Evolutionary conservation across 345 rosid genomes (phyloP).

Genomic region (Lepidium africanum): DNA sequence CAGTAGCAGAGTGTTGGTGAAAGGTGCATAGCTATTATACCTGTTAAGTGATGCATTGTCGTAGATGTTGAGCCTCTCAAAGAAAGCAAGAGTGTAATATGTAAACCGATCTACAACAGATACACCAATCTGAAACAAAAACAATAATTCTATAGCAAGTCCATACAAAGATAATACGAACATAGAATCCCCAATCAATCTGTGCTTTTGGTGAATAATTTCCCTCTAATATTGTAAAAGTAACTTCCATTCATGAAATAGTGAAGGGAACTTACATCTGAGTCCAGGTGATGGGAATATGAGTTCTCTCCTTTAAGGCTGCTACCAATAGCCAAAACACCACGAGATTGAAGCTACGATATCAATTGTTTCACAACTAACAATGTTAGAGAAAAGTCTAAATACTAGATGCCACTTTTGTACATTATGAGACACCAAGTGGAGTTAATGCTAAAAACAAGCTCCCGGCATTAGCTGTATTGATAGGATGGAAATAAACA

Average conservation of each 20-base stretch:
- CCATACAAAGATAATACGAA: background rate
- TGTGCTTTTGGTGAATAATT: background rate
- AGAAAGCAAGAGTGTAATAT: slow-evolving; percentile 85
- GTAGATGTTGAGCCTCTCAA: slow-evolving; percentile 83
- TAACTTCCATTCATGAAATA: background rate
- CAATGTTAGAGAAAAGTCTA: background rate
- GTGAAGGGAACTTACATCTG: slow-evolving; percentile 58
- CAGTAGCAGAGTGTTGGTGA: background rate
- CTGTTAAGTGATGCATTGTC: slow-evolving; percentile 89
- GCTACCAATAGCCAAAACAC: slow-evolving; percentile 94
- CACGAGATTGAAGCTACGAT: slow-evolving; percentile 84
- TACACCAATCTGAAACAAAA: slow-evolving; percentile 68
- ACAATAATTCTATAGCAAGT: background rate
- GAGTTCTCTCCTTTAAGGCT: slow-evolving; percentile 98
- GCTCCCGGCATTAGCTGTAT: background rate
- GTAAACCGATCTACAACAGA: slow-evolving; percentile 97
- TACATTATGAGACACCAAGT: background rate
- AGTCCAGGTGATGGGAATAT: slow-evolving; percentile 96
- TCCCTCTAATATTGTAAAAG: background rate
- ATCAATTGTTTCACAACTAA: background rate
- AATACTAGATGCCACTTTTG: background rate
- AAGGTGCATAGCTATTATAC: slow-evolving; percentile 31
- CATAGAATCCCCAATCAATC: background rate
- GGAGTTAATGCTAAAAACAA: background rate
- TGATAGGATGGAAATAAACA: background rate